Evolutionary conservation across 2,329 filamentous ascomycete genomes (phyloP), one percentile per base, ranked within the genome.

Genomic region (Colletotrichum trifolii): DNA sequence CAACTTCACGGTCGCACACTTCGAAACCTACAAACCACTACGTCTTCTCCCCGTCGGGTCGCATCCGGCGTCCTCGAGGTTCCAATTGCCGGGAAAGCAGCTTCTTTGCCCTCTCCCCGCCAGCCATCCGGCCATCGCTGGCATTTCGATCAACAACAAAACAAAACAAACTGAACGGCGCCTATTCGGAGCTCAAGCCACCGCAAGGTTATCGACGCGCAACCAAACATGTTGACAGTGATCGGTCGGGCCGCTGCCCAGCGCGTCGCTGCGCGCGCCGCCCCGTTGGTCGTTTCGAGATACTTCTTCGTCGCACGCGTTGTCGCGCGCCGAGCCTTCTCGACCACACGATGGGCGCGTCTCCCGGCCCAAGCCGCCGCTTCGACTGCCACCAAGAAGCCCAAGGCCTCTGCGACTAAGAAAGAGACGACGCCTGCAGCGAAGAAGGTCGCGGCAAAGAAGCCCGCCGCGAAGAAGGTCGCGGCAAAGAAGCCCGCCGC

Each of bases 171-270:
- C 43, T 17, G 49, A 57, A 48, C 34, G 48, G 52, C 36, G 12
- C 47, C 46, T n/a, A 50, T 35, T 48, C 33, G n/a, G 46, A 35
- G n/a, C 48, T 50, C 50, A 17, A 12, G 35, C 39, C 59, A 71
- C 40, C n/a, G n/a, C 39, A 40, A 11, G 12, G 17, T 12, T 33
- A 48, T 39, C 34, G 12, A 43, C 33, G 46, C 17, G 6, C 34
- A 38, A 4, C 11, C 33, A 63, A 63, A 67, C 62, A 84, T 84
- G 82, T 72, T 83, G 67, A 78, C 76, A 55, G 74, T 76, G 36
- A 72, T 82, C 67, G 76, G 77, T 67, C 76, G 79, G 68, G 75
- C 73, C 57, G 77, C 77, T 58, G 72, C 75, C 65, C 75, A 74
- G 71, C 79, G 78, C 69, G 69, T 73, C 56, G 69, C 73, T 52